Percentiles rank a stretch among this genome's conserved stretches.
Evolutionary conservation across 768 basidiomycete species (phyloP).

Genomic region (Pulveroboletus sp.): DNA sequence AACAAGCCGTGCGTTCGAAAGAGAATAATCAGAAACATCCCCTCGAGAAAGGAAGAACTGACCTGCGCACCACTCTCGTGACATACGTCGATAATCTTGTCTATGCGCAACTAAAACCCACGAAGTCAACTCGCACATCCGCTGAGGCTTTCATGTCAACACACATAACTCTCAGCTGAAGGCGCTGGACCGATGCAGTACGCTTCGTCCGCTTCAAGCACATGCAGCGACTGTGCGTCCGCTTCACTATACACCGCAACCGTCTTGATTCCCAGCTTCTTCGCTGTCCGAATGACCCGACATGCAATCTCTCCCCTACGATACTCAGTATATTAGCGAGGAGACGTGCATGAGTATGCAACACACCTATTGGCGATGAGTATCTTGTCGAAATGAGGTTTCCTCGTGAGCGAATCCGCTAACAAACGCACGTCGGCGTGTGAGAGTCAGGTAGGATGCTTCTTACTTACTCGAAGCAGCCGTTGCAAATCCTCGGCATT

Average conservation of each 20-base stretch:
- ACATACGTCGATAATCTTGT: constrained; percentile 87
- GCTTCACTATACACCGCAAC: constrained; percentile 92
- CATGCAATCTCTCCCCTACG: constrained; percentile 93
- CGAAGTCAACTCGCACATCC: constrained; percentile 1
- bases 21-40: background rate
- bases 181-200: constrained; percentile 92
- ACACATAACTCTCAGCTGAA: constrained; percentile 83
- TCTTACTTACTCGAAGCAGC: constrained; percentile 15
- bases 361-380: constrained; percentile 80
- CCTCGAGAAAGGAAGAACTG: constrained; percentile 13
- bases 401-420: constrained; percentile 16
- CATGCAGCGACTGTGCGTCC: constrained; percentile 79
- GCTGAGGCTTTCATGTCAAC: background rate
- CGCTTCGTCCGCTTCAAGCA: constrained; percentile 85
- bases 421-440: background rate
- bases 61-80: constrained; percentile 83
- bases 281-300: constrained; percentile 88
- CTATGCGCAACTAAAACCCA: constrained; percentile 64
- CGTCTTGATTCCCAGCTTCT: constrained; percentile 83
- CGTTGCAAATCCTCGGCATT: constrained; percentile 17
- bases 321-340: background rate
- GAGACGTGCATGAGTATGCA: background rate
- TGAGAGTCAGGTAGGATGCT: background rate
- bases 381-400: constrained; percentile 84
- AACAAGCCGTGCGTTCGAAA: background rate